Evolutionary conservation across 345 rosid species (phyloP).

Genomic region (Tarenaya hassleriana): DNA sequence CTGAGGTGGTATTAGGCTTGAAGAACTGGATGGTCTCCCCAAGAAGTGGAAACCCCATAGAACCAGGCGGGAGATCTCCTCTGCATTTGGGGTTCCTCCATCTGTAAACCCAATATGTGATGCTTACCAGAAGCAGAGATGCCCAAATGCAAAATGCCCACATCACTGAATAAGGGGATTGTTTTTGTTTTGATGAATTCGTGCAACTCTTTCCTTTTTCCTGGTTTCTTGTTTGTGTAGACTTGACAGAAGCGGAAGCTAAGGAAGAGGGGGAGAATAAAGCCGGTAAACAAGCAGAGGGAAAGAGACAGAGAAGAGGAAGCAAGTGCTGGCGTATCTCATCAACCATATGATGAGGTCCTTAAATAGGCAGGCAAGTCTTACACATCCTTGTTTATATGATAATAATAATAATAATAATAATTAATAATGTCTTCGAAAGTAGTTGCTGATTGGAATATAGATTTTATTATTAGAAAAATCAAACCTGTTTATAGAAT

Average conservation of each 20-base stretch:
- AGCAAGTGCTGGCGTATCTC: slow-evolving; percentile 43
- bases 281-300: slow-evolving; percentile 30
- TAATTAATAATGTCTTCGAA: slow-evolving; percentile 16
- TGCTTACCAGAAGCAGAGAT: slow-evolving; percentile 39
- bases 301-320: slow-evolving; percentile 18
- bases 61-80: slow-evolving; percentile 91
- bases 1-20: slow-evolving; percentile 53
- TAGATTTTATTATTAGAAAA: no score
- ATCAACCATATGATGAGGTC: slow-evolving; percentile 28
- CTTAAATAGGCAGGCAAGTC: slow-evolving; percentile 47
- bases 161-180: slow-evolving; percentile 33
- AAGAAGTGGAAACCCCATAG: slow-evolving; percentile 81
- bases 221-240: no score
- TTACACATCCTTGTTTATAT: slow-evolving; percentile 15
- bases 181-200: no score
- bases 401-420: no score
- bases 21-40: slow-evolving; percentile 86
- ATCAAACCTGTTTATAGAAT: no score
- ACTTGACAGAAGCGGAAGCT: no score
- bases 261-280: no score
- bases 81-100: slow-evolving; percentile 82
- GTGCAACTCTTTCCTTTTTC: no score
- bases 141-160: slow-evolving; percentile 41
- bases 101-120: slow-evolving; percentile 49
- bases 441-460: slow-evolving; percentile 25